A percentile compares a stretch with the other conserved stretches of the same genome.
Conservation (phyloP, 2,329 filamentous ascomycete genomes). For the Huntiella savannae region DNA sequence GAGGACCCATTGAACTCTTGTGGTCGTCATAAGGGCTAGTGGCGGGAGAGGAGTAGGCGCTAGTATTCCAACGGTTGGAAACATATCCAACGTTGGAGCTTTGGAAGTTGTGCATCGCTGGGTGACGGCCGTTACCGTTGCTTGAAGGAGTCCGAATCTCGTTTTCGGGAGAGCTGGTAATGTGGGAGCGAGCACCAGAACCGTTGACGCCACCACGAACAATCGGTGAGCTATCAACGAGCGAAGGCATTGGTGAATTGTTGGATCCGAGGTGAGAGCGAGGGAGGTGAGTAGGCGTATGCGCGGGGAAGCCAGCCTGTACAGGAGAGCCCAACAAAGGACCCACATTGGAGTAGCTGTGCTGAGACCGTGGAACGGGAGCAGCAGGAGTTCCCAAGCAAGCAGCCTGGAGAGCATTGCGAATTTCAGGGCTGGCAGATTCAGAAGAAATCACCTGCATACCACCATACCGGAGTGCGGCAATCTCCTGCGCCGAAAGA, state of each 20-base stretch:
- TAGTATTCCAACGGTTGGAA: slow-evolving; percentile 37
- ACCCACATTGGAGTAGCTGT: slow-evolving; percentile 6
- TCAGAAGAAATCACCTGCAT: slow-evolving; percentile 33
- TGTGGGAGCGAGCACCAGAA: slow-evolving; percentile 1
- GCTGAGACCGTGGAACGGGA: slow-evolving; percentile 17
- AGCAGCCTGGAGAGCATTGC: slow-evolving; percentile 15
- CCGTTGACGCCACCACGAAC: slow-evolving; percentile 1
- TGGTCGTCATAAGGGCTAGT: slow-evolving; percentile 17
- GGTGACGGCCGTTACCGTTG: slow-evolving; percentile 3
- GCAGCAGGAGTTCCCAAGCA: slow-evolving; percentile 9
- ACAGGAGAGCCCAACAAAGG: slow-evolving; percentile 2
- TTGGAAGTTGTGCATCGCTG: slow-evolving; percentile 17
- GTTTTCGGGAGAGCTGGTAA: slow-evolving; percentile 10
- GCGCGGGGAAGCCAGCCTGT: slow-evolving; percentile 11
- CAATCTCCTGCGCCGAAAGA: slow-evolving; percentile 58
- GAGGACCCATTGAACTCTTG: slow-evolving; percentile 15
- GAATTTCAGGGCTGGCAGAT: slow-evolving; percentile 12
- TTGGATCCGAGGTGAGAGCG: slow-evolving; percentile 13
- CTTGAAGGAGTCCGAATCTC: slow-evolving; percentile 10
- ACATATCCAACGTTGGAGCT: slow-evolving; percentile 28
- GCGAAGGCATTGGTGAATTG: slow-evolving; percentile 8
- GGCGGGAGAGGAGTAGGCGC: slow-evolving; percentile 31
- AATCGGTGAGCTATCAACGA: slow-evolving; percentile 9
- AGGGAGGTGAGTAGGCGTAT: slow-evolving; percentile 16
- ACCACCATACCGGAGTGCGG: slow-evolving; percentile 35